Conservation (phyloP, 2,329 filamentous ascomycete species). For the Aspergillus piperis region DNA sequence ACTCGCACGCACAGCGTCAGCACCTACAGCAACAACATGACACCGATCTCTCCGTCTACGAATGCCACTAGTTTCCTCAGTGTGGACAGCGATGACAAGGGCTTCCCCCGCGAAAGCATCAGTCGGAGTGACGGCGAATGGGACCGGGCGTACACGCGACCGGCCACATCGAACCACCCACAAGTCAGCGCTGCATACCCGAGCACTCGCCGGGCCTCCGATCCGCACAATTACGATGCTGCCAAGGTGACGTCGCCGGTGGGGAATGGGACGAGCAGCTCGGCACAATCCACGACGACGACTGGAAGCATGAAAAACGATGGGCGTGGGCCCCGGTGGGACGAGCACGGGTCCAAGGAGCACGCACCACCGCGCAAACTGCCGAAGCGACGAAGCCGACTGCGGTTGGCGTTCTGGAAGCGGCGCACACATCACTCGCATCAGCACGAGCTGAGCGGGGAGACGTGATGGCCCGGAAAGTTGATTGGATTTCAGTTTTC, state of each 20-base stretch:
- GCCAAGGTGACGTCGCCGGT: constrained; percentile 26
- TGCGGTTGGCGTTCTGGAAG: constrained; percentile 46
- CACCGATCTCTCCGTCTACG: constrained; percentile 46
- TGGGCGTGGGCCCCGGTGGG: constrained; percentile 19
- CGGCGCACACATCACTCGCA: constrained; percentile 34
- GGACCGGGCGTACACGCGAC: constrained; percentile 32
- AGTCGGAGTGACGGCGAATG: constrained; percentile 33
- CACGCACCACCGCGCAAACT: constrained; percentile 28
- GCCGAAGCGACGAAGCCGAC: constrained; percentile 41
- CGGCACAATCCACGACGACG: constrained; percentile 31
- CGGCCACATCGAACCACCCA: constrained; percentile 33
- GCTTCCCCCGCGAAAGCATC: constrained; percentile 29
- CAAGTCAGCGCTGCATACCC: constrained; percentile 23
- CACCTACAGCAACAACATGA: constrained; percentile 46
- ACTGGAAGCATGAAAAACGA: constrained; percentile 31
- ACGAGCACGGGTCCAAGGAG: constrained; percentile 23
- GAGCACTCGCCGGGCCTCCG: constrained; percentile 29
- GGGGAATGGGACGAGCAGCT: constrained; percentile 29
- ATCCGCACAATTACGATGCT: constrained; percentile 26
- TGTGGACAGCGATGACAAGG: constrained; percentile 45
- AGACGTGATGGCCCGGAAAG: constrained; percentile 27
- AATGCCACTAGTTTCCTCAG: constrained; percentile 48
- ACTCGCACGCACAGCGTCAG: constrained; percentile 45
- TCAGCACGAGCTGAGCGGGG: constrained; percentile 35
- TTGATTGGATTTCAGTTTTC: constrained; percentile 10